Base-by-base conservation (phyloP, 2,329 filamentous ascomycete species). In the Cryphonectria naterciae region DNA sequence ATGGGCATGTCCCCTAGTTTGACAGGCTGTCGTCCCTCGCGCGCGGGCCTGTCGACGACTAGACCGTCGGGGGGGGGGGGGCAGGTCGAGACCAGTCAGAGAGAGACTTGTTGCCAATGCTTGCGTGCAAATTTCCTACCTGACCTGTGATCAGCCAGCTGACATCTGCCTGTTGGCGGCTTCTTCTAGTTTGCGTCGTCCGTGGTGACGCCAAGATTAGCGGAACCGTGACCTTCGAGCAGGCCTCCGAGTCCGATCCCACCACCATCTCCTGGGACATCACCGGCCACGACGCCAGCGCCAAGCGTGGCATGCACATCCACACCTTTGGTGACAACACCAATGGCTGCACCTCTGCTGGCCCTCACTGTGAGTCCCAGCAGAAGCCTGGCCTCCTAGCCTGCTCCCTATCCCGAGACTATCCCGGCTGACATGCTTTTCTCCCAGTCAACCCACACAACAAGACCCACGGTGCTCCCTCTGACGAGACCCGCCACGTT, bases 261-360 rank as follows among this genome's bases (percentile, higher is more conserved):
- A 98, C 96, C 81, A 95, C 88, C 83, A 88, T 99, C 86, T 89
- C 92, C 80, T 99, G 93, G 91, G 90, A 98, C 85, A 94, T 99
- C 85, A 88, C 89, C 74, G 95, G 96, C 85, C 88, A 98, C 85
- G 95, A 98, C 81, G 80, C 95, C 85, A 97, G 97, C 83, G 95
- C 96, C 81, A 90, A 97, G 91, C 95, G 96, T 85, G 96, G 94
- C 84, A 94, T 98, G 89, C 96, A 99, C 89, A 91, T 99, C 81
- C 96, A 99, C 88, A 93, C 96, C 83, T 99, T 97, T 80, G 96
- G 96, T 83, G 96, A 98, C 89, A 98, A 98, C 90, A 98, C 96
- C 88, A 99, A 99, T 86, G 96, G 96, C 83, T 99, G 96, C 93
- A 98, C 95, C 76, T 97, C 93, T 76, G 96, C 96, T 76, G 96